Conservation (phyloP, 139 green algal genomes). For the Tetraselmis chui region DNA sequence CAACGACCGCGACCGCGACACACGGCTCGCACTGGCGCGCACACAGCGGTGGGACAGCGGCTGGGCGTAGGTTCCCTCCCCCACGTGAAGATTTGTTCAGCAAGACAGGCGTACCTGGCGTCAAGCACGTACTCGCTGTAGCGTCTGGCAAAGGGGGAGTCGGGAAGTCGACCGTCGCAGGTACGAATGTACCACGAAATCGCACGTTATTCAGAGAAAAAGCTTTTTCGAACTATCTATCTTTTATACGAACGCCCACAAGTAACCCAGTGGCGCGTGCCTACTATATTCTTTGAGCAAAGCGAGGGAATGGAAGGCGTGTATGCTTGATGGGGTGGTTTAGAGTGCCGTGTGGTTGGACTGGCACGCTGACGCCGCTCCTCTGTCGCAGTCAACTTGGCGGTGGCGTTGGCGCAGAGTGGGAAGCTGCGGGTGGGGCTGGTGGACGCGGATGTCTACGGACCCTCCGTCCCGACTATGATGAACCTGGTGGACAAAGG, state of each 20-base stretch:
- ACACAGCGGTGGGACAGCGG: neutral
- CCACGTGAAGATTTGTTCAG: neutral
- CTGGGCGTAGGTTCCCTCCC: neutral
- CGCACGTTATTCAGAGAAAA: too few species aligned
- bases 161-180: constrained; percentile 84
- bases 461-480: constrained; percentile 74
- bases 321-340: too few species aligned
- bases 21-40: too few species aligned
- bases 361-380: too few species aligned
- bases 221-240: too few species aligned
- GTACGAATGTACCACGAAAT: too few species aligned
- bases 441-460: constrained; percentile 89
- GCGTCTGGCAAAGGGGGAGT: constrained; percentile 90
- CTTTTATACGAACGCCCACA: too few species aligned
- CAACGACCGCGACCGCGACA: too few species aligned
- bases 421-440: constrained; percentile 69
- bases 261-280: too few species aligned
- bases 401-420: constrained; percentile 58
- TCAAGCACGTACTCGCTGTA: constrained; percentile 78
- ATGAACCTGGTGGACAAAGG: constrained; percentile 76
- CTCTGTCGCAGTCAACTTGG: constrained; percentile 83
- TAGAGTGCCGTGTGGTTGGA: too few species aligned
- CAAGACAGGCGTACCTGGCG: constrained; percentile 28
- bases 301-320: too few species aligned
- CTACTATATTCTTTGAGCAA: too few species aligned